Evolutionary conservation across 2,329 filamentous ascomycete species (phyloP).

Genomic region (Colletotrichum tropicale): DNA sequence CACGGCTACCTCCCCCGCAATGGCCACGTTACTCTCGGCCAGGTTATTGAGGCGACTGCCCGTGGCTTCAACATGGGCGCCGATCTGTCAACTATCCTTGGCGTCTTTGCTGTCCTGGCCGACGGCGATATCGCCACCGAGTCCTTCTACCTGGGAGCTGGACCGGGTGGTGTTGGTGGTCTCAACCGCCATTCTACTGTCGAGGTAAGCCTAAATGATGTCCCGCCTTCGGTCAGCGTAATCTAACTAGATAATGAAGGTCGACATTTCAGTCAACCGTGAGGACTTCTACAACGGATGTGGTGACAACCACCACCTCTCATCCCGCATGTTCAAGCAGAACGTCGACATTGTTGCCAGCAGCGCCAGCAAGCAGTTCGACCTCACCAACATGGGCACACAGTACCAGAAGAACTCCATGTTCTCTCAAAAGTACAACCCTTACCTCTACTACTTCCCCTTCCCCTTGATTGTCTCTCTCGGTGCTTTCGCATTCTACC

Average conservation of each 20-base stretch:
- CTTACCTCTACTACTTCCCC: constrained; percentile 12
- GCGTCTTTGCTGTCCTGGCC: not conserved
- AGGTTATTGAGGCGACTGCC: constrained; percentile 6
- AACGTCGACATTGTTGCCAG: constrained; percentile 10
- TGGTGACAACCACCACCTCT: constrained; percentile 9
- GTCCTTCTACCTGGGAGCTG: constrained; percentile 4
- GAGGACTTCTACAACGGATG: constrained; percentile 15
- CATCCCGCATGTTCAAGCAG: constrained; percentile 12
- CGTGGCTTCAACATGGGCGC: constrained; percentile 10
- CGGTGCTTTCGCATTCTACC: constrained; percentile 8
- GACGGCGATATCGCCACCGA: constrained; percentile 1
- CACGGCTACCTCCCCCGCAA: constrained; percentile 46
- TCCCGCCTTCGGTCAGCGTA: not conserved
- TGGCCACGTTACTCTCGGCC: constrained; percentile 26
- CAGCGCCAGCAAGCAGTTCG: constrained; percentile 5
- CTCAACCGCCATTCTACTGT: constrained; percentile 14
- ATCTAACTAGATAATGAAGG: not conserved
- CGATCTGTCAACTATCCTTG: not conserved
- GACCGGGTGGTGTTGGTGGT: constrained; percentile 3
- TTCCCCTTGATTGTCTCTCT: constrained; percentile 8
- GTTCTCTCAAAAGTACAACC: constrained; percentile 13
- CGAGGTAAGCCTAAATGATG: not conserved
- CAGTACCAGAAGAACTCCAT: constrained; percentile 7
- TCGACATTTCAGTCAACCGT: constrained; percentile 6
- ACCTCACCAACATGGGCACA: constrained; percentile 6